phyloP scores from a whole-genome alignment of 768 basidiomycete genomes.

The Mycena haematopus region DNA sequence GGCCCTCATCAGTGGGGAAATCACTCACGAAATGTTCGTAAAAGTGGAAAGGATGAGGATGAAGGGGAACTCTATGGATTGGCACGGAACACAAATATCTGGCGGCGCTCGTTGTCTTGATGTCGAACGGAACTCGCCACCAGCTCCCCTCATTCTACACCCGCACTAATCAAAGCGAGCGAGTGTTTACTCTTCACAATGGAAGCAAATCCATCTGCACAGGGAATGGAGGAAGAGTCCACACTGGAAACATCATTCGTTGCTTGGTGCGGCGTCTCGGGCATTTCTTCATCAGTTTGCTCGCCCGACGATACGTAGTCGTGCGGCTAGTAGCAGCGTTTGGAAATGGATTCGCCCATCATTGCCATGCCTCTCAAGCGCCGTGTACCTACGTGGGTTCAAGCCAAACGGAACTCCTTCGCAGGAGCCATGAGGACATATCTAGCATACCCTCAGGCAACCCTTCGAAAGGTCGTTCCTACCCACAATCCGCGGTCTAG shows the following conservation, averaged over 20 bases:
- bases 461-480: conserved; percentile 4
- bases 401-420: conserved; percentile 19
- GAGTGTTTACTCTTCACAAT: conserved; percentile 44
- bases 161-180: conserved; percentile 48
- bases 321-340: conserved; percentile 18
- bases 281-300: conserved; percentile 44
- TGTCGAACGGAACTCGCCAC: conserved; percentile 32
- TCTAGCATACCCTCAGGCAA: conserved; percentile 12
- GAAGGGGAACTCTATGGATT: conserved; percentile 36
- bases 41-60: conserved; percentile 52
- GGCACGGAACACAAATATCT: conserved; percentile 23
- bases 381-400: conserved; percentile 31
- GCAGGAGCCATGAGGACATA: conserved; percentile 10
- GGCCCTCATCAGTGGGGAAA: conserved; percentile 55
- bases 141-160: conserved; percentile 50
- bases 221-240: conserved; percentile 53
- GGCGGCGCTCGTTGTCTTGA: not conserved
- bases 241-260: conserved; percentile 53
- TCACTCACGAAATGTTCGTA: conserved; percentile 58
- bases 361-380: conserved; percentile 29
- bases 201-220: conserved; percentile 50
- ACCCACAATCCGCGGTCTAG: conserved; percentile 57
- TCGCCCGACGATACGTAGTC: not conserved
- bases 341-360: conserved; percentile 18
- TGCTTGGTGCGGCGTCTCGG: conserved; percentile 40